Evolutionary conservation across 805 yeast genomes (phyloP), one percentile per base, ranked within the genome.

Genomic region (Saturnispora hagleri): DNA sequence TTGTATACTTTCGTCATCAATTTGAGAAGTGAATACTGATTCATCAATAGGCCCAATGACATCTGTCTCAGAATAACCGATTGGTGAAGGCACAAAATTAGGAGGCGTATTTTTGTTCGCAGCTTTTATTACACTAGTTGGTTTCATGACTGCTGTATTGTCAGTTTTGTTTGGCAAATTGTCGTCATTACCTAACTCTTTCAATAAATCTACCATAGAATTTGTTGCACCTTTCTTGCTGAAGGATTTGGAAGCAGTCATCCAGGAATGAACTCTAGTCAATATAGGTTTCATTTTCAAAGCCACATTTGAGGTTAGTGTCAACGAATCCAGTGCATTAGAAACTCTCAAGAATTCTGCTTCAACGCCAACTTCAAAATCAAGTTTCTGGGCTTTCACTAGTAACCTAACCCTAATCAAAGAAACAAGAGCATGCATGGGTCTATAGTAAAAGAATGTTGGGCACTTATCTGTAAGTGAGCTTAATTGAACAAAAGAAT

Each of bases 101-200:
- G 8, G 18, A 5, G 20, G 24, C 6, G 13, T 34, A 13, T 34
- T 18, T 12, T 10, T 8, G 22, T 18, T 40, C 3, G 7, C 26
- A 7, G 4, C 17, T 5, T 26, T 24, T 10, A 7, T 18, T 12
- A 13, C 20, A 40, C 24, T 24, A 26, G 62, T 63, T 52, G 12
- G 42, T 38, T 38, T 38, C 8, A 38, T 18, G 12, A 18, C 5
- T 10, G 24, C 17, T 18, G 24, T 10, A 38, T 64, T 67, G 15
- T 67, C 66, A 33, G 55, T 60, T 28, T 51, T 57, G 36, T 57
- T 58, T 51, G 56, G 57, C 4, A 33, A 1, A 18, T 43, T 31
- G 50, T 60, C 73, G 55, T 77, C 81, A 48, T 72, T 71, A 9
- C 76, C 82, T 51, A 79, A 70, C 61, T 80, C 82, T 56, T 80